Conservation (phyloP, 2,329 filamentous ascomycete species). For the Pleoardoris graminearum region DNA sequence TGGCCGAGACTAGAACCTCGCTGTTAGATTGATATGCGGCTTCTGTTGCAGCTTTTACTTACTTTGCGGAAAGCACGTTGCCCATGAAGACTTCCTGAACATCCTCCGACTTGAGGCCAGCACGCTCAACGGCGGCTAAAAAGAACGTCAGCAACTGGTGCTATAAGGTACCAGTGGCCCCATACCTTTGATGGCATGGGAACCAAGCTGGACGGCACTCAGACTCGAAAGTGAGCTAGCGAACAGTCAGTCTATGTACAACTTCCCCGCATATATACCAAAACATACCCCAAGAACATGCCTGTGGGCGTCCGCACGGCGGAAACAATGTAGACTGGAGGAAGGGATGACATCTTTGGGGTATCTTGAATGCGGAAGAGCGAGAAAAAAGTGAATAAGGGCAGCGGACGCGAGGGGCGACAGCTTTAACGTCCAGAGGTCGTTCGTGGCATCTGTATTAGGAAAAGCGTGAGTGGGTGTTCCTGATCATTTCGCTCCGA, state of each 20-base stretch:
- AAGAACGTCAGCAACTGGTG: neutral
- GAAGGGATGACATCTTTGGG: constrained; percentile 73
- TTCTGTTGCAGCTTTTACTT: constrained; percentile 35
- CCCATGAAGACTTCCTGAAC: constrained; percentile 98
- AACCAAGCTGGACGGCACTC: constrained; percentile 82
- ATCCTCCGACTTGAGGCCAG: constrained; percentile 82
- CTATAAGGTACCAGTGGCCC: neutral
- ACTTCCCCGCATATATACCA: constrained; percentile 21
- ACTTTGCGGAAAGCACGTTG: constrained; percentile 97
- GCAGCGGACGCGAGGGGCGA: constrained; percentile 3
- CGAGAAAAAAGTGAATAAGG: constrained; percentile 3
- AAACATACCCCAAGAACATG: constrained; percentile 83
- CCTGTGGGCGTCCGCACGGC: constrained; percentile 88
- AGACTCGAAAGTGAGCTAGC: constrained; percentile 83
- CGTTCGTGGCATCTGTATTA: constrained; percentile 20
- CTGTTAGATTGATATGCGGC: constrained; percentile 11
- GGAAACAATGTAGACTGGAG: constrained; percentile 94
- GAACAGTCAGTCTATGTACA: constrained; percentile 27
- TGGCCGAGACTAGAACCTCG: constrained; percentile 75
- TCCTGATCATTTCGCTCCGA: constrained; percentile 22
- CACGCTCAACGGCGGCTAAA: constrained; percentile 77
- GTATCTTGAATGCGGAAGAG: constrained; percentile 10
- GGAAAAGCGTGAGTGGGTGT: constrained; percentile 19
- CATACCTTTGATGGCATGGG: constrained; percentile 89
- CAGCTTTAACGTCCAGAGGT: constrained; percentile 1